Evolutionary conservation across 2,329 filamentous ascomycete species (phyloP), one percentile per base, ranked within the genome.

Genomic region (Colletotrichum ledebouriae): DNA sequence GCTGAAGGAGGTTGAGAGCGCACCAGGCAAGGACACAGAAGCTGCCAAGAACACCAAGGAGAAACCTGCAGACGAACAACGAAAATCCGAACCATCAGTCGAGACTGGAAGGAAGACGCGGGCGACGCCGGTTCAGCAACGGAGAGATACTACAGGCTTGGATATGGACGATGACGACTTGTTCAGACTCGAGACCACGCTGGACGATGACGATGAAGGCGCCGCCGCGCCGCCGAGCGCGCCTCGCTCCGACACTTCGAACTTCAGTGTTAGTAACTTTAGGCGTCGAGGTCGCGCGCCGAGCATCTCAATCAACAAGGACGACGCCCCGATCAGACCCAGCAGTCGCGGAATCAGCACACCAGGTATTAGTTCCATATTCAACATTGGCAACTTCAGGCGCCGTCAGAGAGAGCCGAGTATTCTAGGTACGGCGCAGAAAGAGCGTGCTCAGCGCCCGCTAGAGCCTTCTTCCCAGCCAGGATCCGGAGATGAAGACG

Each of bases 321-420:
- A 85, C 47, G 84, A 86, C 49, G 82, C 79, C 25, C 83, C 83
- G 1, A 87, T 87, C 67, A 79, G 85, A 44, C 85, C 85, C 3
- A 86, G 84, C 76, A 87, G 85, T 75, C 79, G 84, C 20, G 80
- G 82, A 5, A 78, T 80, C 13, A 82, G 78, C 58, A 86, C 83
- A 1, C 82, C 84, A 0, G 80, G 81, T 47, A 77, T 87, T 50
- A 83, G 83, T 71, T 82, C 83, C 1, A 82, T 81, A 0, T 82
- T 87, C 72, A 89, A 86, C 66, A 83, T 90, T 58, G 87, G 86
- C 13, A 78, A 82, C 5, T 90, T 90, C 76, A 85, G 82, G 74
- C 80, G 87, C 44, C 83, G 88, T 50, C 81, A 81, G 17, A 81
- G 88, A 52, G 87, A 90, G 74, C 87, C 87, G 2, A 90, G 88